Evolutionary conservation across 352 stramenopile genomes (phyloP).

Genomic region (Hyaloperonospora arabidopsidis): DNA sequence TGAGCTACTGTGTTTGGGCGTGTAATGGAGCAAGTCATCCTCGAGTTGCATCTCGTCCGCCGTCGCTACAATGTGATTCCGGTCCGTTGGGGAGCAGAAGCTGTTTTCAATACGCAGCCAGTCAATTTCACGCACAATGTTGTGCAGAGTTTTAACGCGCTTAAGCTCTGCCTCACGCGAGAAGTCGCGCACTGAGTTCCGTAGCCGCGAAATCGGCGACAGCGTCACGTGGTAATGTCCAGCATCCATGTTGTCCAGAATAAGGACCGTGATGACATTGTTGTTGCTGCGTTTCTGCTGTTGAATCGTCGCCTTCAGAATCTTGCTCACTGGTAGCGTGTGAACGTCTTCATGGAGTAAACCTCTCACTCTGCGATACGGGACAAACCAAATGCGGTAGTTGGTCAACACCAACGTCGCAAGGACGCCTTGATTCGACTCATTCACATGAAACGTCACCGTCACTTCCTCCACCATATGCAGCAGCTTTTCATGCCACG

Average conservation of each 20-base stretch:
- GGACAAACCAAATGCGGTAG: constrained; percentile 81
- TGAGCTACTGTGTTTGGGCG: constrained; percentile 40
- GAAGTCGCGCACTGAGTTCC: constrained; percentile 61
- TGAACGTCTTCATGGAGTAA: constrained; percentile 80
- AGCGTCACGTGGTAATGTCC: constrained; percentile 81
- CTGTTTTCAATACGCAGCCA: constrained; percentile 81
- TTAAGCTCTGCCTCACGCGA: constrained; percentile 68
- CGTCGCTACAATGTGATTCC: constrained; percentile 55
- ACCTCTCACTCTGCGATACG: constrained; percentile 63
- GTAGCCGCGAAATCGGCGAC: constrained; percentile 61
- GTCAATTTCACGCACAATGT: constrained; percentile 76
- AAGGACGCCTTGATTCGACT: constrained; percentile 76
- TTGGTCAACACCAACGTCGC: constrained; percentile 75
- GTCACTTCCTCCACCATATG: constrained; percentile 84
- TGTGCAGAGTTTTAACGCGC: constrained; percentile 68
- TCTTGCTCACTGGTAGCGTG: constrained; percentile 70
- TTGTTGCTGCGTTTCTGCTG: constrained; percentile 80
- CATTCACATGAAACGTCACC: constrained; percentile 84
- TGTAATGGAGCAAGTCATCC: constrained; percentile 52
- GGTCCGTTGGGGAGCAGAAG: constrained; percentile 66
- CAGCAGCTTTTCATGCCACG: constrained; percentile 76
- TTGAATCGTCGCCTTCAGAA: constrained; percentile 66
- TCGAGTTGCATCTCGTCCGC: constrained; percentile 50
- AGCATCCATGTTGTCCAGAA: constrained; percentile 83
- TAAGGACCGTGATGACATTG: constrained; percentile 61